Evolutionary conservation across 768 basidiomycete species (phyloP), one percentile per base, ranked within the genome.

Genomic region (Mycena latifolia): DNA sequence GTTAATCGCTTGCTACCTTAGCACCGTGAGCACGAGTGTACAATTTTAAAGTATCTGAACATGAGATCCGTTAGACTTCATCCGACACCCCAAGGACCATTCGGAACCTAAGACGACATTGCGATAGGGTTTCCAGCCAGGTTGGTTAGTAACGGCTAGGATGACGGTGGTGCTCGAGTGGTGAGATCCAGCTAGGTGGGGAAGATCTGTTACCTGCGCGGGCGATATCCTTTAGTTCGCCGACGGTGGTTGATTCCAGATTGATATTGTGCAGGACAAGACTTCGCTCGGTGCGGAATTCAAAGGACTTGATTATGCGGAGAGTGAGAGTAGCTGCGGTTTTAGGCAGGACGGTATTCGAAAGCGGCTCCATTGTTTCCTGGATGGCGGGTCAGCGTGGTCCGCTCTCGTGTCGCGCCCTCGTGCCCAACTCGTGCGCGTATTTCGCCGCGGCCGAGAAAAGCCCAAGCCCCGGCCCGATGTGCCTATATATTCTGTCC

Each of bases 11-110:
- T 35, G 33, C 8, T 55, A 92, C 97, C 87, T 99, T 99, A 58
- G 95, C 86, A 14, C 96, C 96, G 74, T 99, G 97, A 2, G 97
- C 98, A 75, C 89, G 90, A 5, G 94, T 93, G 76, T 99, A 99
- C 20, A 98, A 79, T 76, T 99, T 99, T 63, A 99, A 72, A 14
- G 96, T 96, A 77, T 99, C 96, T 98, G 69, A 43, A 59, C 55
- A 48, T 61, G 29, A 52, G 50, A 61, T 60, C 37, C 64, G 56
- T 5, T 27, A 24, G 24, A 24, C 47, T 24, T n/a, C n/a, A n/a
- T n/a, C n/a, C 46, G 18, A 33, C 52, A 17, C 27, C 17, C 3
- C 3, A 27, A 17, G 5, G 25, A 60, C 41, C 41, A 29, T 39
- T 20, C 29, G 45, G 47, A 31, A 93, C 96, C 93, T 73, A 97